Base-by-base conservation (phyloP, 768 basidiomycete genomes). In the Tricholoma flavovirens region DNA sequence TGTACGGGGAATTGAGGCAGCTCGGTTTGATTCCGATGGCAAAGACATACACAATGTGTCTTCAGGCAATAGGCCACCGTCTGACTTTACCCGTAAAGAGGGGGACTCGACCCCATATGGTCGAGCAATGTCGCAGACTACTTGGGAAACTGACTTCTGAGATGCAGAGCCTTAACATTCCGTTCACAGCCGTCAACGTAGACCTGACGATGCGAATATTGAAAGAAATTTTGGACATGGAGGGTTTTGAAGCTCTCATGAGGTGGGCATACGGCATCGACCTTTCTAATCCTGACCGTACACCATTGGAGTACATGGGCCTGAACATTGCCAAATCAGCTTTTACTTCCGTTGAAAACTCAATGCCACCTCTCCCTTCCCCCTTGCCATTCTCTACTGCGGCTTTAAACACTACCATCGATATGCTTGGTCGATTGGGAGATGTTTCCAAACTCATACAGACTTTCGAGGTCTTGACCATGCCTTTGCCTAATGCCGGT, bases 201-300 rank as follows among this genome's bases (percentile, higher is more conserved):
- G 90, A 92, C 68, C 71, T 90, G 54, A 76, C 76, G 1, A 71
- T 87, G 43, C 83, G 88, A 17, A 79, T 93, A 59, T 72, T 90
- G 61, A 87, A 84, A 70, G 82, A 84, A 57, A 82, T 82, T 0
- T 64, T 80, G 50, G 82, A 88, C 66, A 64, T 73, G 55, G 72
- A 79, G 29, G 73, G 74, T 0, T 87, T 88, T 65, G 77, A 83
- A 51, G 64, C 71, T 24, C 73, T 91, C 22, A 70, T 91, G 74
- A 83, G 79, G 60, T 71, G 80, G 62, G 83, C 80, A 33, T 93
- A 92, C 67, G 90, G 86, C 0, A 79, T 93, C 55, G 91, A 93
- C 69, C 68, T 93, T 48, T 74, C 79, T 19, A 84, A 84, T 62
- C 90, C 89, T 0, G 91, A 93, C 63, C 76, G 82, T 38, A 70